Percentiles rank a stretch among this genome's conserved stretches.
Conservation (phyloP, 441 rosid species). For the Pelargonium cotyledonis region DNA sequence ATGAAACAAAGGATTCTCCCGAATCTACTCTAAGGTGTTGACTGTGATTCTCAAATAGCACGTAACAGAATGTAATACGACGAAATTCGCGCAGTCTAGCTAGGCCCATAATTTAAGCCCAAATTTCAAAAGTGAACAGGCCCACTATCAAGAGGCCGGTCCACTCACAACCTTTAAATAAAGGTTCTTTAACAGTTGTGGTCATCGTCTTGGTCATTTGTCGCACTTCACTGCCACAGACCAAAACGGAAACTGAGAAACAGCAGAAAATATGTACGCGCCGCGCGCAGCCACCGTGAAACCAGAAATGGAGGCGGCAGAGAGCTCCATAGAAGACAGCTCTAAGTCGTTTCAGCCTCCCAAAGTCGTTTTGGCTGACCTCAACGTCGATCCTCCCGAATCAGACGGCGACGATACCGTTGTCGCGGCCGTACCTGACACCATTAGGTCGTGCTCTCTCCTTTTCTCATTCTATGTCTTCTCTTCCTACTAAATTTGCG, state of each 20-base stretch:
- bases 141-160: background rate
- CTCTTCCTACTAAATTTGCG: background rate
- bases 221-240: background rate
- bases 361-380: conserved; percentile 73
- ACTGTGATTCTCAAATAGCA: no score
- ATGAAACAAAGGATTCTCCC: no score
- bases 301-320: conserved; percentile 34
- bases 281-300: conserved; percentile 33
- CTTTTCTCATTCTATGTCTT: background rate
- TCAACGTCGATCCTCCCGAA: conserved; percentile 80
- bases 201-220: background rate
- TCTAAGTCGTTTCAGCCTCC: conserved; percentile 31
- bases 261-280: conserved; percentile 19
- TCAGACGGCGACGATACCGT: conserved; percentile 45
- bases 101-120: no score
- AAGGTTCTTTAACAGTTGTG: background rate
- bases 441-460: conserved; percentile 34
- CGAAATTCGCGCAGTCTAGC: no score
- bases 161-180: background rate
- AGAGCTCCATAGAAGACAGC: conserved; percentile 22
- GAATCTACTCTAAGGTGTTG: no score
- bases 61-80: no score
- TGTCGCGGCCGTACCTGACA: conserved; percentile 29
- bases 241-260: background rate
- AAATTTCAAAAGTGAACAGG: no score